Evolutionary conservation across 441 rosid genomes (phyloP).

Genomic region (Pelargonium fulgidum): DNA sequence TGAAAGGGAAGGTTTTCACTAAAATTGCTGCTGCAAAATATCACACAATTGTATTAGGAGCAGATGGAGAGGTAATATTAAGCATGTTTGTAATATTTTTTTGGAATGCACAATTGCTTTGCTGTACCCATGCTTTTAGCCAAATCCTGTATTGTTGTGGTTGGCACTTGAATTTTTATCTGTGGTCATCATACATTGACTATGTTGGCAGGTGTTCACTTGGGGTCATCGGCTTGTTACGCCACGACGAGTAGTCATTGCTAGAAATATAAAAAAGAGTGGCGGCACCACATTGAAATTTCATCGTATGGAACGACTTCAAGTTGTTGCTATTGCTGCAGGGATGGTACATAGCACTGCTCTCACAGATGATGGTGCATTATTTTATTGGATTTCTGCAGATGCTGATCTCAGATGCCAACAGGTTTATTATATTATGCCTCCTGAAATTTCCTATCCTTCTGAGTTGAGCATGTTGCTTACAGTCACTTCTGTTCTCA

Average conservation of each 20-base stretch:
- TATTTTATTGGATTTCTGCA: slow-evolving; percentile 89
- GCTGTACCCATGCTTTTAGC: slow-evolving; percentile 14
- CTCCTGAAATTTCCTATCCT: slow-evolving; percentile 3
- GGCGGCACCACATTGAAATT: slow-evolving; percentile 65
- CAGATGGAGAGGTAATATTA: slow-evolving; percentile 78
- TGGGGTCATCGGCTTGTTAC: slow-evolving; percentile 99
- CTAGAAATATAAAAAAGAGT: slow-evolving; percentile 72
- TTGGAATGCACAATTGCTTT: slow-evolving; percentile 1
- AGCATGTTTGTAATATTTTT: neutral
- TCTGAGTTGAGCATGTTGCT: slow-evolving; percentile 2
- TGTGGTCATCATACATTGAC: neutral
- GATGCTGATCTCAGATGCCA: slow-evolving; percentile 87
- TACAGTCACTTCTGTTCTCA: slow-evolving; percentile 8
- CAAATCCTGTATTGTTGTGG: neutral
- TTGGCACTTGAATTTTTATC: neutral
- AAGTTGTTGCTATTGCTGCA: slow-evolving; percentile 75
- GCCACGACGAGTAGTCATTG: slow-evolving; percentile 69
- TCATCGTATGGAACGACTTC: slow-evolving; percentile 64
- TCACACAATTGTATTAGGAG: slow-evolving; percentile 77
- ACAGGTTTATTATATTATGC: slow-evolving; percentile 46
- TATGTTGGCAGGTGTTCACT: slow-evolving; percentile 54
- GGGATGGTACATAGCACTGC: slow-evolving; percentile 95
- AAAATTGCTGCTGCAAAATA: slow-evolving; percentile 77
- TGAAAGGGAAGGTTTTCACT: slow-evolving; percentile 69
- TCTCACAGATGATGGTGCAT: slow-evolving; percentile 79